Evolutionary conservation across 352 stramenopile species (phyloP), one percentile per base, ranked within the genome.

Genomic region (Phytopythium oedochilum): DNA sequence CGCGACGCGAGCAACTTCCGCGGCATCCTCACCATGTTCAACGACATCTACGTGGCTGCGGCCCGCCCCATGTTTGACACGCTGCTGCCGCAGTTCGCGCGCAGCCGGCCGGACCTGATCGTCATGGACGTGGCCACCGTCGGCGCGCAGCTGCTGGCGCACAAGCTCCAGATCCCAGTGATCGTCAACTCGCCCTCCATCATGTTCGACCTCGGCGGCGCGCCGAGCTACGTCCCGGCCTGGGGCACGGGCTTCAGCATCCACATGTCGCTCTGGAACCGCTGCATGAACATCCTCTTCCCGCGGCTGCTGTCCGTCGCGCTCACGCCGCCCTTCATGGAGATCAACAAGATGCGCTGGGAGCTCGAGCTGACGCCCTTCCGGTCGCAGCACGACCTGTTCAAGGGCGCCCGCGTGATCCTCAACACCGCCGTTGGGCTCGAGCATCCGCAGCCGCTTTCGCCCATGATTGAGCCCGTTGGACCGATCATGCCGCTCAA

Each of bases 241-340:
- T 96, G 85, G 84, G 86, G 86, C 5, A 92, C 86, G 0, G 86
- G 86, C 15, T 94, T 91, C 57, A 80, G 71, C 36, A 66, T 78
- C 34, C 69, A 82, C 39, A 96, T 94, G 86, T 90, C 81, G 55
- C 73, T 96, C 31, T 91, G 84, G 83, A 84, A 94, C 53, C 83
- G 86, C 20, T 96, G 84, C 59, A 88, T 96, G 69, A 96, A 96
- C 63, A 78, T 93, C 53, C 44, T 96, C n/a, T 96, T 94, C 54
- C 86, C 86, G n/a, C 64, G 83, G 7, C 62, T 94, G 38, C 59
- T 96, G 26, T 92, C 83, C 0, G 81, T 94, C 25, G 86, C 85
- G 22, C 70, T 96, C 58, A 96, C 86, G n/a, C 84, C 86, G 39
- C 82, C 86, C 31, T 96, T 94, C 68, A 90, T 93, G 77, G 78